Percentiles rank a stretch among this genome's conserved stretches.
These are phyloP conservation scores for Mortierella sp. DNA, from an alignment of 371 early-diverging fungal genomes.

Conservation along the genomic window DNA sequence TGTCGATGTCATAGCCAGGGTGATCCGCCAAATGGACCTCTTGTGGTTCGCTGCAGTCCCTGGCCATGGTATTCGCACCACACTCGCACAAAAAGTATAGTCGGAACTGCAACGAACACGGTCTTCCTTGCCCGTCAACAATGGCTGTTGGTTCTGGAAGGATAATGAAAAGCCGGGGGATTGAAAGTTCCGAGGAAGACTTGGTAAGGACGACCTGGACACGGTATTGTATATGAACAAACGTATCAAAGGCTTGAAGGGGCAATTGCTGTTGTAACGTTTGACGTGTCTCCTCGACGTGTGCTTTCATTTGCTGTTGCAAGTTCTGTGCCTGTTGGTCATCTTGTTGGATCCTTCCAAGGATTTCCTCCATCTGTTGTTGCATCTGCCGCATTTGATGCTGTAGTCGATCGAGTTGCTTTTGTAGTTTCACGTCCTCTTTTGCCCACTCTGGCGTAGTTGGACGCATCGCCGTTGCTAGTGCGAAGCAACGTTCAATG, in stretches of 20 bases:
- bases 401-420: too few species aligned
- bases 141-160: conserved; percentile 11
- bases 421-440: not conserved
- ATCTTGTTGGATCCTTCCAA: too few species aligned
- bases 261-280: not conserved
- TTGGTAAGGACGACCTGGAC: conserved; percentile 13
- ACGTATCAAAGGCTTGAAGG: conserved; percentile 3
- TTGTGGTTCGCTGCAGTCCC: not conserved
- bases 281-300: too few species aligned
- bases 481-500: too few species aligned
- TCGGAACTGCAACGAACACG: not conserved
- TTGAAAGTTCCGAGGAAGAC: conserved; percentile 19
- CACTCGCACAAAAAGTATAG: conserved; percentile 6
- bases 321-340: too few species aligned
- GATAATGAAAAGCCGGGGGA: conserved; percentile 32
- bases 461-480: too few species aligned
- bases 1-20: conserved; percentile 5
- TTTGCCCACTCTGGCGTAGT: not conserved
- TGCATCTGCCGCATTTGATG: too few species aligned
- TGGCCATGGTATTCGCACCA: not conserved
- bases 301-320: too few species aligned
- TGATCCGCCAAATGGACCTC: conserved; percentile 10
- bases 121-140: not conserved
- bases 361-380: too few species aligned
- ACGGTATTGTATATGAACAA: conserved; percentile 9